phyloP scores from a whole-genome alignment of 257 asterid species.

The Ocimum tenuiflorum region DNA sequence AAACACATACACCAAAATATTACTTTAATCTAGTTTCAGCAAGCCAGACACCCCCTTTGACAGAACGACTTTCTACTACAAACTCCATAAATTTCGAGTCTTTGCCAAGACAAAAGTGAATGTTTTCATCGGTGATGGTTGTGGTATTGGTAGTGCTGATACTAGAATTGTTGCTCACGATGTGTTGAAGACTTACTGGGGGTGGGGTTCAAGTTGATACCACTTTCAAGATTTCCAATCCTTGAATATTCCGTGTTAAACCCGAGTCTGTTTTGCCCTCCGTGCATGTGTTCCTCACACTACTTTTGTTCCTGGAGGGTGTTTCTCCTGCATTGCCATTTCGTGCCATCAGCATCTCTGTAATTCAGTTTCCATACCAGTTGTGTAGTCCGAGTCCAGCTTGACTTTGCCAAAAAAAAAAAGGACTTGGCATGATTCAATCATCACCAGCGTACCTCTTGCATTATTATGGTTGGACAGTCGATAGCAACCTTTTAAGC shows the following conservation, averaged over 20 bases:
- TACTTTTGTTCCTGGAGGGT: constrained; percentile 41
- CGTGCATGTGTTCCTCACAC: constrained; percentile 56
- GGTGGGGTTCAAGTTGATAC: constrained; percentile 41
- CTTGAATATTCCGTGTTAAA: constrained; percentile 17
- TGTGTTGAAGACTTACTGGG: constrained; percentile 29
- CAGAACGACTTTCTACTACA: too few species aligned
- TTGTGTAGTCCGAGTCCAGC: constrained; percentile 14
- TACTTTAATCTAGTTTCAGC: too few species aligned
- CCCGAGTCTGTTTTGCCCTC: constrained; percentile 42
- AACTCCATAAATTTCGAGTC: not conserved
- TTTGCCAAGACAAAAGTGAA: constrained; percentile 17
- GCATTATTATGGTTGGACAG: too few species aligned
- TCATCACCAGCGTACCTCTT: too few species aligned
- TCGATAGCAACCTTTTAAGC: too few species aligned
- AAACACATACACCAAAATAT: too few species aligned
- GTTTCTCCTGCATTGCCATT: constrained; percentile 54
- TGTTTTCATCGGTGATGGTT: constrained; percentile 39
- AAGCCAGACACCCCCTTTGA: too few species aligned
- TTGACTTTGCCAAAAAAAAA: constrained; percentile 11
- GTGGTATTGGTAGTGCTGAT: constrained; percentile 43
- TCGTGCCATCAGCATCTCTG: constrained; percentile 70
- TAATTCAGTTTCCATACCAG: constrained; percentile 18
- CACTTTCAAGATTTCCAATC: constrained; percentile 15
- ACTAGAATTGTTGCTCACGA: constrained; percentile 12
- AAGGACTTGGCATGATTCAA: too few species aligned